Evolutionary conservation across 1,284 basidiomycete genomes (phyloP).

Genomic region (Moesziomyces sp.): DNA sequence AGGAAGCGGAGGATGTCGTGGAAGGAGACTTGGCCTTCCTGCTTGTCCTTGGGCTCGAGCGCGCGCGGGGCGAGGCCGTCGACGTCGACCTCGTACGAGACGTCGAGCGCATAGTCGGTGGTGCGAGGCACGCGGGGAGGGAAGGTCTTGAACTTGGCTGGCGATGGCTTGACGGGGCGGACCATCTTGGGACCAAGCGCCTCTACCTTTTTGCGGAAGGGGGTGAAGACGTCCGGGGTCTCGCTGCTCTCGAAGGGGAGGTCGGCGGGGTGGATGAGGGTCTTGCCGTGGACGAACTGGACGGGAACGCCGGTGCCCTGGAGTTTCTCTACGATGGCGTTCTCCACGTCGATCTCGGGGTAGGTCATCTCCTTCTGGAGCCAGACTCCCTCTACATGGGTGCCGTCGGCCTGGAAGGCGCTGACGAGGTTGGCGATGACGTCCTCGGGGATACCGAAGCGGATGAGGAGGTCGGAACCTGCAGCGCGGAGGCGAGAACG

Average conservation of each 20-base stretch:
- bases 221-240: slow-evolving; percentile 71
- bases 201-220: slow-evolving; percentile 71
- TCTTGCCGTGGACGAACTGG: slow-evolving; percentile 58
- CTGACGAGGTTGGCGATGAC: slow-evolving; percentile 53
- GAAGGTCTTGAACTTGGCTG: slow-evolving; percentile 55
- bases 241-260: slow-evolving; percentile 69
- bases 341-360: slow-evolving; percentile 53
- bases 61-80: slow-evolving; percentile 52
- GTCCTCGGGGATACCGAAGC: slow-evolving; percentile 71
- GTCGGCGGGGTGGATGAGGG: slow-evolving; percentile 67
- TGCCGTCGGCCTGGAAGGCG: slow-evolving; percentile 52
- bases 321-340: slow-evolving; percentile 45
- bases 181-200: slow-evolving; percentile 68
- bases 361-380: slow-evolving; percentile 62
- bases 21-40: slow-evolving; percentile 59
- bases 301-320: slow-evolving; percentile 45
- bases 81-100: slow-evolving; percentile 63
- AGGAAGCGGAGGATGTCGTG: slow-evolving; percentile 62
- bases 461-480: slow-evolving; percentile 71
- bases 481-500: slow-evolving; percentile 68
- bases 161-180: slow-evolving; percentile 48
- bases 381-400: slow-evolving; percentile 62
- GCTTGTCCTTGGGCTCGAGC: slow-evolving; percentile 48
- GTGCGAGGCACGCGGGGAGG: slow-evolving; percentile 46
- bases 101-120: slow-evolving; percentile 57